Percentiles rank a stretch among this genome's conserved stretches.
phyloP scores from a whole-genome alignment of 495 filamentous ascomycete species.

The Aspergillus egyptiacus region DNA sequence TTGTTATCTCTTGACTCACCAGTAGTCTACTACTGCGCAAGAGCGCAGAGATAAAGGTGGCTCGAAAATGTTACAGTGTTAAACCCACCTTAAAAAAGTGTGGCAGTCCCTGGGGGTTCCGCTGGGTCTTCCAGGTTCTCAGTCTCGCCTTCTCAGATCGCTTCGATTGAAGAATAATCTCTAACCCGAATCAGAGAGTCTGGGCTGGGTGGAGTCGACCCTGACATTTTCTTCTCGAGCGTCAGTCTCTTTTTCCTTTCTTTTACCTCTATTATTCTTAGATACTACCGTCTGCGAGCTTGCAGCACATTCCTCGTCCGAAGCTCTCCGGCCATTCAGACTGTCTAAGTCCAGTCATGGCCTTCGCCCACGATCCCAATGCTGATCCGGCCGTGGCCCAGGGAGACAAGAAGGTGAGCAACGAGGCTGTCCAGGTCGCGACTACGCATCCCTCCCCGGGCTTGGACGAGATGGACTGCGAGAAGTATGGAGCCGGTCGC shows the following conservation, averaged over 20 bases:
- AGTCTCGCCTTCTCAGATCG: neutral
- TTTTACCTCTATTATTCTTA: too few species aligned
- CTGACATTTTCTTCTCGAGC: conserved; percentile 10
- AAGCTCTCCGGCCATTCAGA: conserved; percentile 2
- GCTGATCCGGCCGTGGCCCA: conserved; percentile 11
- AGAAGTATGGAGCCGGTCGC: conserved; percentile 38
- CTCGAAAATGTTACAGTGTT: too few species aligned
- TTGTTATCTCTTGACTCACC: conserved; percentile 21
- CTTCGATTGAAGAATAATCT: too few species aligned
- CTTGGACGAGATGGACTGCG: conserved; percentile 35
- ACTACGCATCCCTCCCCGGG: conserved; percentile 11
- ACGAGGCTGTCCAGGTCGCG: conserved; percentile 24
- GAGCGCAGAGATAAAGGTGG: conserved; percentile 1
- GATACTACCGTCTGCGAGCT: neutral
- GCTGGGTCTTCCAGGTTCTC: too few species aligned
- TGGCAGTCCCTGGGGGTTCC: neutral
- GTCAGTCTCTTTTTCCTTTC: conserved; percentile 8
- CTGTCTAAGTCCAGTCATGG: conserved; percentile 22
- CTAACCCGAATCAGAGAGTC: too few species aligned
- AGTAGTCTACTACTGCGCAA: too few species aligned
- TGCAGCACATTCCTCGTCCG: neutral
- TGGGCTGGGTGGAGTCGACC: conserved; percentile 13
- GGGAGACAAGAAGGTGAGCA: conserved; percentile 30
- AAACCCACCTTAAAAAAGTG: neutral
- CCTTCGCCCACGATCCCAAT: conserved; percentile 18